These are phyloP conservation scores for Trichoderma sp. DNA, from an alignment of 2,329 filamentous ascomycete species.

Conservation along the genomic window DNA sequence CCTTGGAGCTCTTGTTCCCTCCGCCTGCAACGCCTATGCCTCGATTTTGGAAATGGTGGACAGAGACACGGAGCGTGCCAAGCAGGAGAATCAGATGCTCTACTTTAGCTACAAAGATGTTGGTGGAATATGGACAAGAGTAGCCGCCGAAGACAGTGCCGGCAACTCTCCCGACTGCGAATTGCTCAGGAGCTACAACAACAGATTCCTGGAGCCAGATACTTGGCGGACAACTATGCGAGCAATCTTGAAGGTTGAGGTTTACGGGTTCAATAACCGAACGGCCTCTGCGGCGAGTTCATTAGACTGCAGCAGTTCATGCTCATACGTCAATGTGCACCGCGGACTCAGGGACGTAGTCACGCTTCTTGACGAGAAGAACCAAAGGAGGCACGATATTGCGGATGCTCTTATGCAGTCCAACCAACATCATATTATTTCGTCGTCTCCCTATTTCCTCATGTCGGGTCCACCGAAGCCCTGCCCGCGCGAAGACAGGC, in stretches of 20 bases:
- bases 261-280: conserved; percentile 48
- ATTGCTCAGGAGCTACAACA: conserved; percentile 35
- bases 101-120: conserved; percentile 46
- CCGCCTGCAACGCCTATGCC: conserved; percentile 57
- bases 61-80: conserved; percentile 46
- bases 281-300: conserved; percentile 15
- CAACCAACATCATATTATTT: conserved; percentile 39
- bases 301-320: neutral
- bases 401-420: conserved; percentile 46
- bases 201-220: conserved; percentile 48
- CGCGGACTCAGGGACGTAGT: conserved; percentile 56
- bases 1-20: conserved; percentile 56
- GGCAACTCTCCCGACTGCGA: conserved; percentile 26
- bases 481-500: conserved; percentile 35
- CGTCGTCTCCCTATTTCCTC: conserved; percentile 29
- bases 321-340: conserved; percentile 32
- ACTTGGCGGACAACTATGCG: conserved; percentile 55
- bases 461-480: conserved; percentile 25
- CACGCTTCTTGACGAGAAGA: conserved; percentile 50
- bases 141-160: conserved; percentile 26
- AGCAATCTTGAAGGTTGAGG: conserved; percentile 54
- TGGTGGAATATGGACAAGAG: conserved; percentile 48
- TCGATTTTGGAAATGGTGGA: conserved; percentile 56
- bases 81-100: conserved; percentile 41
- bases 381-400: conserved; percentile 46